These are phyloP conservation scores for Candida gigantensis DNA, from an alignment of 1,139 yeast genomes.

Conservation along the genomic window DNA sequence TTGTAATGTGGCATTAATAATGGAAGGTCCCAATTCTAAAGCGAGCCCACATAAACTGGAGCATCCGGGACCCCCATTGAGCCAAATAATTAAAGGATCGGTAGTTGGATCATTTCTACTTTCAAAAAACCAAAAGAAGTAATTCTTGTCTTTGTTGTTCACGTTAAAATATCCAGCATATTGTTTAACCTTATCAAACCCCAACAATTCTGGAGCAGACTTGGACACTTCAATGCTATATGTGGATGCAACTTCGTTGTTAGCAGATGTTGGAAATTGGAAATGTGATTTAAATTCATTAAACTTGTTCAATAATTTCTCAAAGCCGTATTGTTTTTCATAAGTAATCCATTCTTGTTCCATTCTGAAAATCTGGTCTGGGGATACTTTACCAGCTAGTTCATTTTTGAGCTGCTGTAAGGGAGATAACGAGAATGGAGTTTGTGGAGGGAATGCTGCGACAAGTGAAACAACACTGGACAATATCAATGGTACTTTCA, in stretches of 20 bases:
- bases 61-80: constrained; percentile 80
- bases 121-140: constrained; percentile 39
- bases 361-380: background rate
- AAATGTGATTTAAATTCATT: background rate
- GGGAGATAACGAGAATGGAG: constrained; percentile 5
- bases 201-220: constrained; percentile 50
- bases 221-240: constrained; percentile 3
- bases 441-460: constrained; percentile 2
- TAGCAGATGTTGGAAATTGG: background rate
- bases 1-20: constrained; percentile 24
- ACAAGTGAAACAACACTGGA: background rate
- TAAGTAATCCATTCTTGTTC: constrained; percentile 2
- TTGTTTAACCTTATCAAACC: constrained; percentile 72
- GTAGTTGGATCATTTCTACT: constrained; percentile 35
- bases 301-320: constrained; percentile 1
- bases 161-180: constrained; percentile 81
- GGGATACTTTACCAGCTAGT: constrained; percentile 3
- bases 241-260: background rate
- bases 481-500: constrained; percentile 1
- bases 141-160: constrained; percentile 66
- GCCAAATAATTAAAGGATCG: constrained; percentile 38
- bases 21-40: constrained; percentile 36
- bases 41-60: constrained; percentile 44
- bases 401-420: constrained; percentile 6
- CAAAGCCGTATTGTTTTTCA: constrained; percentile 1